Evolutionary conservation across 352 stramenopile species (phyloP).

Genomic region (Phytophthora fragariaefolia): DNA sequence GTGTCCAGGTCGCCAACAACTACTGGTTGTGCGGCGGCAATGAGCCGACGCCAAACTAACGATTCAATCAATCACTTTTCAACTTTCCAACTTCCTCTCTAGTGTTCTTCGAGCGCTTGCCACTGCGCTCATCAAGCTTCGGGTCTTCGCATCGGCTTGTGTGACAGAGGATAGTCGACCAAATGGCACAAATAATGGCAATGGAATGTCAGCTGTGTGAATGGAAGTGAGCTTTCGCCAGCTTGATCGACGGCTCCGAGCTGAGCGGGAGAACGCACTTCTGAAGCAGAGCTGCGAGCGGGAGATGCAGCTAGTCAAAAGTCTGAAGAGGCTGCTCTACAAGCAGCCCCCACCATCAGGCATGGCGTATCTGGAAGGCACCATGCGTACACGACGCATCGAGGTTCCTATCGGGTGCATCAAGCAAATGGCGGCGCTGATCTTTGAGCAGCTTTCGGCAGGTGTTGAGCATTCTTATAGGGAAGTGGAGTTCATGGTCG

Average conservation of each 20-base stretch:
- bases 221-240: conserved; percentile 27
- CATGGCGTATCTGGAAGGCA: conserved; percentile 7
- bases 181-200: not conserved
- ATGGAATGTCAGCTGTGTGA: conserved; percentile 8
- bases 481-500: conserved; percentile 31
- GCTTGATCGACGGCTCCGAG: conserved; percentile 17
- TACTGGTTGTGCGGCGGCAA: too few species aligned
- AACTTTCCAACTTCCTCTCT: too few species aligned
- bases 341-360: conserved; percentile 8
- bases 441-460: conserved; percentile 37
- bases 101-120: too few species aligned
- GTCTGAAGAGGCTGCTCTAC: conserved; percentile 29
- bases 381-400: conserved; percentile 16
- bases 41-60: too few species aligned
- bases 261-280: conserved; percentile 30
- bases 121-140: too few species aligned
- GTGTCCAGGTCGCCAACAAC: too few species aligned
- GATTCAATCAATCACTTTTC: too few species aligned
- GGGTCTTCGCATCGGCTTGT: too few species aligned
- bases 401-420: conserved; percentile 20
- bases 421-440: conserved; percentile 16
- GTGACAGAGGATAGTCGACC: not conserved
- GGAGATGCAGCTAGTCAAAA: conserved; percentile 23
- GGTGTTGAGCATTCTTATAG: conserved; percentile 42
- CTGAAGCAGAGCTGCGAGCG: conserved; percentile 27